Evolutionary conservation across 2,329 filamentous ascomycete genomes (phyloP).

Genomic region (Fusarium duplospermum): DNA sequence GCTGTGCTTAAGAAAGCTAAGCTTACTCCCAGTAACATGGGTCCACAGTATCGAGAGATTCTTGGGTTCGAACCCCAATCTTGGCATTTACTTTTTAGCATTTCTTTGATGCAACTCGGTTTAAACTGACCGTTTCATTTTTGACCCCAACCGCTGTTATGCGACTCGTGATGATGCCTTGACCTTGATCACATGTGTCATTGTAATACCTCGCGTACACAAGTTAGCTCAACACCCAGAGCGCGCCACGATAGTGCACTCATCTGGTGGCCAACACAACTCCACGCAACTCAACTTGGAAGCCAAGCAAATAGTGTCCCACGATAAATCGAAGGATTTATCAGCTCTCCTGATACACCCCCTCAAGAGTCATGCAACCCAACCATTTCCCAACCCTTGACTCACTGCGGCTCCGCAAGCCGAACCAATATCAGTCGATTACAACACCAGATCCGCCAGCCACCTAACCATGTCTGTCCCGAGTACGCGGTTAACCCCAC

Average conservation of each 20-base stretch:
- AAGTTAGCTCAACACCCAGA: too few species aligned
- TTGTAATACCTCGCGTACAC: too few species aligned
- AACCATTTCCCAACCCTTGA: not conserved
- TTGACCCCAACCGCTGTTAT: not conserved
- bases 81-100: not conserved
- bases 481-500: not conserved
- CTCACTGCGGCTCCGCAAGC: not conserved
- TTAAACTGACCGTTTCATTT: not conserved
- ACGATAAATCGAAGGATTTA: not conserved
- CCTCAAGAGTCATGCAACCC: not conserved
- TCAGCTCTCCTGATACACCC: not conserved
- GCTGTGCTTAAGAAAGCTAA: not conserved
- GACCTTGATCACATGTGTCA: accelerated
- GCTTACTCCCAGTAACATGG: not conserved
- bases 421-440: not conserved
- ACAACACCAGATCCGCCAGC: not conserved
- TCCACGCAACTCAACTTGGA: too few species aligned
- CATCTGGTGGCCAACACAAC: too few species aligned
- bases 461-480: not conserved
- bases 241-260: too few species aligned
- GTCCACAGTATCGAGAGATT: slow-evolving; percentile 1
- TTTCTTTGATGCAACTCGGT: too few species aligned
- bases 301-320: not conserved
- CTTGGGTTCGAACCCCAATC: slow-evolving; percentile 1
- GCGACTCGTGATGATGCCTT: not conserved